Percentiles rank a stretch among this genome's conserved stretches.
phyloP scores from a whole-genome alignment of 2,329 filamentous ascomycete genomes.

The Phyllosticta citriasiana region DNA sequence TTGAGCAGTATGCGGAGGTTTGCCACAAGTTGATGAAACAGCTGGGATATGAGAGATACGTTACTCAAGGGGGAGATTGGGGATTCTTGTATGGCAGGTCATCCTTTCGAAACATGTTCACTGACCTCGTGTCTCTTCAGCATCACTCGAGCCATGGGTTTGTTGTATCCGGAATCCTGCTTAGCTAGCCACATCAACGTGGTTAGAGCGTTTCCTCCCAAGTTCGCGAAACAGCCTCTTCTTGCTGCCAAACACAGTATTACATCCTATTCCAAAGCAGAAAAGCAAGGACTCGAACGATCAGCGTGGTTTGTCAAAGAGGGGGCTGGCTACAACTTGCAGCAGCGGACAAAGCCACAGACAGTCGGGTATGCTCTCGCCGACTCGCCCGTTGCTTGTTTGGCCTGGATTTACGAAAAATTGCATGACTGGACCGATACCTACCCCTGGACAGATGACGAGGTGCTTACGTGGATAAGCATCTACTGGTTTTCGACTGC shows the following conservation, averaged over 20 bases:
- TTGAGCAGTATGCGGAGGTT: conserved; percentile 53
- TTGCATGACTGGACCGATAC: conserved; percentile 64
- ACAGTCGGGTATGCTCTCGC: conserved; percentile 60
- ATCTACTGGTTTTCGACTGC: conserved; percentile 63
- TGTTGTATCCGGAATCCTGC: conserved; percentile 47
- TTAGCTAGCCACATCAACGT: conserved; percentile 56
- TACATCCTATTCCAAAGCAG: conserved; percentile 42
- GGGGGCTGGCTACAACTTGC: conserved; percentile 48
- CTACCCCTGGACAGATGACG: conserved; percentile 66
- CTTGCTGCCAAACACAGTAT: conserved; percentile 48
- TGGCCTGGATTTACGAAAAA: conserved; percentile 78
- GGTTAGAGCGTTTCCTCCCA: conserved; percentile 38
- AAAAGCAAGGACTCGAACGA: conserved; percentile 44
- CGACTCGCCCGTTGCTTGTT: conserved; percentile 58
- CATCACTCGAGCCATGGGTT: conserved; percentile 52
- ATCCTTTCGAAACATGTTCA: neutral
- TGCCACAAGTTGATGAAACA: conserved; percentile 59
- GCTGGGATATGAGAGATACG: conserved; percentile 55
- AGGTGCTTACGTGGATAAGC: conserved; percentile 64
- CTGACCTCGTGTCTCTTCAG: neutral
- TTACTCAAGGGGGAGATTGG: conserved; percentile 54
- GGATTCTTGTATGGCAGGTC: conserved; percentile 42
- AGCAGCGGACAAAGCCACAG: conserved; percentile 60
- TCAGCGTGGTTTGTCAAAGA: conserved; percentile 47
- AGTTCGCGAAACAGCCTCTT: conserved; percentile 42